Base-by-base conservation (phyloP, 2,329 filamentous ascomycete species). In the Fusarium sp. region DNA sequence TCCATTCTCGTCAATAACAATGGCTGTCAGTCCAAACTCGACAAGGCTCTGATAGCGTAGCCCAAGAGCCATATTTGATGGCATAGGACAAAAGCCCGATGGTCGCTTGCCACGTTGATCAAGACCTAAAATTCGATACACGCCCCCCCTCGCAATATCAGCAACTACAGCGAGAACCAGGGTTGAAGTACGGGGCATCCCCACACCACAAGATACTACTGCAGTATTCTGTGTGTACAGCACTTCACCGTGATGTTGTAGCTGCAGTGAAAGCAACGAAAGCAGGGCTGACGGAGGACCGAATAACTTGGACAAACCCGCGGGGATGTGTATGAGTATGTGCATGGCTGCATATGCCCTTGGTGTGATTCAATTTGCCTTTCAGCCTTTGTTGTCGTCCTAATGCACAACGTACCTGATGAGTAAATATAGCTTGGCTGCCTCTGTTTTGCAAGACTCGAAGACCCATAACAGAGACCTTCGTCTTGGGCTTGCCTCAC, bases 41-140 rank as follows among this genome's bases (percentile, higher is more conserved):
- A 52, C 44, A 59, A 38, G 44, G 33, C 45, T 61, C 52, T 41
- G 18, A 52, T 44, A 65, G 53, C 18, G 46, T 39, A 49, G 33
- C 35, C 33, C 45, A 36, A 42, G 47, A 46, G 22, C 41, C 42
- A 44, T 56, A 55, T 53, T 62, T 63, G 46, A 55, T 57, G 59
- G 44, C 45, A 73, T 66, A 44, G 60, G 39, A 58, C 29, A 42
- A 47, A 53, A 67, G 55, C 62, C 75, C 64, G 67, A 56, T 77
- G 71, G 68, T 68, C 74, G 74, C 60, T 75, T 80, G 80, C 79
- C 80, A 81, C 79, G 79, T 81, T 80, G 78, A 79, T 77, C 62
- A 65, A 69, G 66, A 68, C 66, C 75, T 75, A 64, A 67, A 71
- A 68, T 68, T 58, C 63, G 46, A 66, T 59, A 68, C 64, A 76